These are phyloP conservation scores for Eucalyptus curtisii DNA, from an alignment of 345 rosid genomes.

Conservation along the genomic window DNA sequence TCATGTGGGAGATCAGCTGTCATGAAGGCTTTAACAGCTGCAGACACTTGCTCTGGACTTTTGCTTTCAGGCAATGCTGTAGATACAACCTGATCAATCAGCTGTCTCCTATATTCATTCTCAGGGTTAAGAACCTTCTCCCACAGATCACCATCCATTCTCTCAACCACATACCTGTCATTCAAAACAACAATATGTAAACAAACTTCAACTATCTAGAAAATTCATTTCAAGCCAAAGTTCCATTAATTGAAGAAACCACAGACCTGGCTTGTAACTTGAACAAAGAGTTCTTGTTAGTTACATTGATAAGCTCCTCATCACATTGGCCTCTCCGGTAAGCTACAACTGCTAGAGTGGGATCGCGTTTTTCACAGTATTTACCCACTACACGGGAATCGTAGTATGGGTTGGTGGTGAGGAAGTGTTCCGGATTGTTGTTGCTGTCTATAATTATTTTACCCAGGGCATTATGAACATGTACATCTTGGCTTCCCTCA, in stretches of 20 bases:
- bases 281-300: constrained; percentile 92
- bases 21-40: constrained; percentile 45
- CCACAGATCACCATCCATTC: constrained; percentile 99
- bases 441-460: constrained; percentile 98
- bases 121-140: constrained; percentile 88
- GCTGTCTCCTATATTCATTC: constrained; percentile 81
- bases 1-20: constrained; percentile 42
- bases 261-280: constrained; percentile 95
- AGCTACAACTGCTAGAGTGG: constrained; percentile 95
- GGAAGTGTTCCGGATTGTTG: constrained; percentile 98
- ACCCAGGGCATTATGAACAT: constrained; percentile 98
- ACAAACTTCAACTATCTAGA: constrained; percentile 2
- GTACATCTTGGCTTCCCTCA: constrained; percentile 99
- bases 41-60: constrained; percentile 46
- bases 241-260: background rate
- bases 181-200: background rate
- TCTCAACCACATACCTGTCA: constrained; percentile 91
- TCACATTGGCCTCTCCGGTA: constrained; percentile 98
- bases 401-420: constrained; percentile 96
- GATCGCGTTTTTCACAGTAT: constrained; percentile 99
- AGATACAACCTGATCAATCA: constrained; percentile 96
- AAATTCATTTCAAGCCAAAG: background rate
- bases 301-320: constrained; percentile 92
- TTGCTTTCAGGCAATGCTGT: constrained; percentile 72
- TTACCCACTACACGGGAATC: constrained; percentile 97